Percentiles rank a stretch among this genome's conserved stretches.
Conservation (phyloP, 306 rosid species). For the Rosa persica region DNA sequence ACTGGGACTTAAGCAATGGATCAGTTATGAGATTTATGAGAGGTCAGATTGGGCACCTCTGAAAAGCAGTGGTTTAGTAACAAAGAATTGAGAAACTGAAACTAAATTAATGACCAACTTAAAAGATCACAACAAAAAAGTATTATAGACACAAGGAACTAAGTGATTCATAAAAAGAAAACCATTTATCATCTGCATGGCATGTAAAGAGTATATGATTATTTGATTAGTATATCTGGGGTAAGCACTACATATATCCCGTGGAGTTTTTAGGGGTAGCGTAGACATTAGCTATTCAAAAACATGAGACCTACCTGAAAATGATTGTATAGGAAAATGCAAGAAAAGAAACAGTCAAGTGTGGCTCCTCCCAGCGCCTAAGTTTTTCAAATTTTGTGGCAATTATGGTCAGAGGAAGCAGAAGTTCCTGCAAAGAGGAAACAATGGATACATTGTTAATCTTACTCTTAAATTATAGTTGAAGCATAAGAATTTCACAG, state of each 20-base stretch:
- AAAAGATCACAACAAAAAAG: neutral
- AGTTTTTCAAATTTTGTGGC: slow-evolving; percentile 65
- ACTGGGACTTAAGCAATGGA: neutral
- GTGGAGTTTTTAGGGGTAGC: neutral
- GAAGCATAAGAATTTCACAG: neutral
- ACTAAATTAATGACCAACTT: neutral
- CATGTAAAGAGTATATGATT: neutral
- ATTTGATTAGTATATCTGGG: neutral
- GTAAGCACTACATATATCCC: neutral
- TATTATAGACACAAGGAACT: neutral
- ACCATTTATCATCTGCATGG: neutral
- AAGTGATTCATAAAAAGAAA: neutral
- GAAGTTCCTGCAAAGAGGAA: slow-evolving; percentile 69
- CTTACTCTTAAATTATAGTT: neutral
- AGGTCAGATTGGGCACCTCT: neutral
- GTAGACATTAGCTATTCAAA: neutral
- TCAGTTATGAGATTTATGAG: neutral
- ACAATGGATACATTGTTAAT: slow-evolving; percentile 19
- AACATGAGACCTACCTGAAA: slow-evolving; percentile 58
- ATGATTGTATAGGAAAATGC: slow-evolving; percentile 57
- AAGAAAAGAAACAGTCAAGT: slow-evolving; percentile 74
- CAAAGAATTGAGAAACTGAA: neutral
- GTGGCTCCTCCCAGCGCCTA: slow-evolving; percentile 92
- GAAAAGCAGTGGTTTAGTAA: neutral
- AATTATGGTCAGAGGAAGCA: slow-evolving; percentile 60